Evolutionary conservation across 2,329 filamentous ascomycete species (phyloP).

Genomic region (Nemania sp.): DNA sequence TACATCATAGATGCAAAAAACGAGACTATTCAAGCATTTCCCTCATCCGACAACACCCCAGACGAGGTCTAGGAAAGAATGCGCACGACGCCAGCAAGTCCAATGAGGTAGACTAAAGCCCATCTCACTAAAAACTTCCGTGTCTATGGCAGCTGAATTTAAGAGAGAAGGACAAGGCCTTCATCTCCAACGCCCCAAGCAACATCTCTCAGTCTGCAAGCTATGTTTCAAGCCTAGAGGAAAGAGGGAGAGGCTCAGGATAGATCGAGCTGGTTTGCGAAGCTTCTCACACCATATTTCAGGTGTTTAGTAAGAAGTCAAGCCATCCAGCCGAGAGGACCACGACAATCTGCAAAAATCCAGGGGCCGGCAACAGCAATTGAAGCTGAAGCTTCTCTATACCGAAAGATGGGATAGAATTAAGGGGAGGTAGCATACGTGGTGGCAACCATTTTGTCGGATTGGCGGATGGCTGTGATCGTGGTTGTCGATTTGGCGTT

Average conservation of each 20-base stretch:
- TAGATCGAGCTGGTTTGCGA: constrained; percentile 81
- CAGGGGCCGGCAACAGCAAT: constrained; percentile 62
- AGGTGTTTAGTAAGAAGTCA: constrained; percentile 54
- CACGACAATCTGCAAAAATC: constrained; percentile 78
- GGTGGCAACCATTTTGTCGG: constrained; percentile 54
- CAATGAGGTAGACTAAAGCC: background rate
- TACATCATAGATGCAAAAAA: constrained; percentile 25
- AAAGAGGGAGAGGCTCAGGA: constrained; percentile 73
- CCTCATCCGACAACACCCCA: constrained; percentile 85
- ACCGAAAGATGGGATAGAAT: constrained; percentile 47
- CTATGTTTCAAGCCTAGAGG: constrained; percentile 59
- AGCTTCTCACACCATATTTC: constrained; percentile 50
- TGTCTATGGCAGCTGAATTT: constrained; percentile 77
- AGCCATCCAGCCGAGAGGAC: constrained; percentile 81
- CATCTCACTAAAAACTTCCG: constrained; percentile 30
- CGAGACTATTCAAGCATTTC: constrained; percentile 42
- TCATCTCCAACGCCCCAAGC: constrained; percentile 83
- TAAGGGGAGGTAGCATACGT: constrained; percentile 61
- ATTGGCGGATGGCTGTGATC: constrained; percentile 44
- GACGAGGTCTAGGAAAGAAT: constrained; percentile 57
- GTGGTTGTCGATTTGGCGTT: constrained; percentile 49
- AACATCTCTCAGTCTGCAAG: constrained; percentile 69
- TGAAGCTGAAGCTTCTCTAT: constrained; percentile 54
- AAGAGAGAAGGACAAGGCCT: constrained; percentile 75
- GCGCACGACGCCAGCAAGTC: constrained; percentile 58